These are phyloP conservation scores for Neurospora sp. DNA, from an alignment of 495 filamentous ascomycete genomes.

Conservation along the genomic window DNA sequence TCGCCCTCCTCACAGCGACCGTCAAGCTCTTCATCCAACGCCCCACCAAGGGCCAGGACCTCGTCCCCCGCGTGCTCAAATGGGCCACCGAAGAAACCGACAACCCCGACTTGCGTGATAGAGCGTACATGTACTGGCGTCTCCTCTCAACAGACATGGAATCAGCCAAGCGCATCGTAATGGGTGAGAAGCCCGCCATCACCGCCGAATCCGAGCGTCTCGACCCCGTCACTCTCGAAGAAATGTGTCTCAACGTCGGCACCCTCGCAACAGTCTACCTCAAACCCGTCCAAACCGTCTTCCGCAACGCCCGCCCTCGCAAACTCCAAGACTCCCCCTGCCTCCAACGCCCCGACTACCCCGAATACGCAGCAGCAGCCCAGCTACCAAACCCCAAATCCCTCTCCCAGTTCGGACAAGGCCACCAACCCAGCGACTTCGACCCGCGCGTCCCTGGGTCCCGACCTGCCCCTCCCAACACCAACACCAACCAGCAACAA, in stretches of 20 bases:
- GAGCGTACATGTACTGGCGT: constrained; percentile 98
- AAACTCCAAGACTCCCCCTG: constrained; percentile 72
- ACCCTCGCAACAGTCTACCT: constrained; percentile 98
- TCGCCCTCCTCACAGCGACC: constrained; percentile 92
- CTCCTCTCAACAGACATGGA: constrained; percentile 87
- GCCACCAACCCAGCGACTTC: constrained; percentile 32
- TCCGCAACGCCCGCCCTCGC: constrained; percentile 67
- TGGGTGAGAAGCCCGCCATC: constrained; percentile 91
- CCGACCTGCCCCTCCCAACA: not conserved
- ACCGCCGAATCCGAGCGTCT: constrained; percentile 85
- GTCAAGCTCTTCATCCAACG: constrained; percentile 97
- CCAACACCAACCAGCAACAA: too few relatives aligned
- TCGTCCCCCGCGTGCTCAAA: constrained; percentile 91
- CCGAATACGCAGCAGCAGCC: constrained; percentile 3
- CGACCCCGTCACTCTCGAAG: constrained; percentile 71
- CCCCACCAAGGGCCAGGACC: constrained; percentile 72
- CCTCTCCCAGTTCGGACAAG: constrained; percentile 41
- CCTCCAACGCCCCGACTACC: constrained; percentile 58
- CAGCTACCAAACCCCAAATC: constrained; percentile 27
- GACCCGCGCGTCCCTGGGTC: constrained; percentile 20
- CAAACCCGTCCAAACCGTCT: constrained; percentile 92
- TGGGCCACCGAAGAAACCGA: constrained; percentile 88
- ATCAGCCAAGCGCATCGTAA: constrained; percentile 81
- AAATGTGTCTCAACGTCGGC: constrained; percentile 82
- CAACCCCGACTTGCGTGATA: constrained; percentile 92